These are phyloP conservation scores for Aspergillus udagawae DNA, from an alignment of 2,329 filamentous ascomycete genomes.

Conservation along the genomic window DNA sequence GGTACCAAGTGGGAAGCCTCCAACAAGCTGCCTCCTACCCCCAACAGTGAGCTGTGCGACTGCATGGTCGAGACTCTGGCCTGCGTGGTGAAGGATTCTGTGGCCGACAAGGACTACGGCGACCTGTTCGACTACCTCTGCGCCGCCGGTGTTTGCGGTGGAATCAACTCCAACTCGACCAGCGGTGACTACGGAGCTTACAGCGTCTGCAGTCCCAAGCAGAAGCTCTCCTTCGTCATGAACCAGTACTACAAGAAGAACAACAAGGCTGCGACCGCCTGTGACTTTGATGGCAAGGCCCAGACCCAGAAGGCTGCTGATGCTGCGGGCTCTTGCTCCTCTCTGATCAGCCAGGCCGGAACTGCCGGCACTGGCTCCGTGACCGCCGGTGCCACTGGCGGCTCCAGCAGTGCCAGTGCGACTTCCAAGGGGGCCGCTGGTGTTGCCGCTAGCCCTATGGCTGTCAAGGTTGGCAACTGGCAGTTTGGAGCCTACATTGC, in stretches of 20 bases:
- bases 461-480: conserved; percentile 37
- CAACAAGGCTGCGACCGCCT: conserved; percentile 34
- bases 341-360: conserved; percentile 38
- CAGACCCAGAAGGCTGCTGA: conserved; percentile 29
- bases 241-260: conserved; percentile 43
- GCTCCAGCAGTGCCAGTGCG: conserved; percentile 15
- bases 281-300: conserved; percentile 45
- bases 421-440: conserved; percentile 32
- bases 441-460: conserved; percentile 25
- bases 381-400: conserved; percentile 31
- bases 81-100: conserved; percentile 62
- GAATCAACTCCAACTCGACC: conserved; percentile 38
- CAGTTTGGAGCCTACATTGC: conserved; percentile 44
- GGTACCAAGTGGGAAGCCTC: conserved; percentile 64
- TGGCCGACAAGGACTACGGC: conserved; percentile 52
- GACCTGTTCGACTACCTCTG: conserved; percentile 61
- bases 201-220: conserved; percentile 43
- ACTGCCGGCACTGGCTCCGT: conserved; percentile 38
- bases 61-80: conserved; percentile 76
- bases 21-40: conserved; percentile 71
- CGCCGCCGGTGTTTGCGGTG: conserved; percentile 34
- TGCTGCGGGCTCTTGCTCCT: conserved; percentile 31
- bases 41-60: conserved; percentile 72
- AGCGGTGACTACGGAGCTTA: conserved; percentile 46
- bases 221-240: conserved; percentile 46